Evolutionary conservation across 2,329 filamentous ascomycete species (phyloP), one percentile per base, ranked within the genome.

Genomic region (Proliferodiscus dingleyae): DNA sequence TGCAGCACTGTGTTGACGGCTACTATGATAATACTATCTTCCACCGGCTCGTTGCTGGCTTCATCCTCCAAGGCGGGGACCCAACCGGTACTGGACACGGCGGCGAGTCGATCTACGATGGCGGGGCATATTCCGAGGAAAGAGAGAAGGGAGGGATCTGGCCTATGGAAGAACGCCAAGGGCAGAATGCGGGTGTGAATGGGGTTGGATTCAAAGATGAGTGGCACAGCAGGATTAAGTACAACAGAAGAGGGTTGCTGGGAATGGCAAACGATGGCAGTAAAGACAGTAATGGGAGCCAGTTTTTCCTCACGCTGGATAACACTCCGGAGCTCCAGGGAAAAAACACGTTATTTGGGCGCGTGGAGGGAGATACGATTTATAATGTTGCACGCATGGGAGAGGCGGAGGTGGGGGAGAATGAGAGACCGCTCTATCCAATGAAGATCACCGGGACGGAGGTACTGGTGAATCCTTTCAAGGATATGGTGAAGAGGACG

Each of bases 21-120:
- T 97, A 97, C 72, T 98, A 97, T 71, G 84, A 89, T 59, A 83
- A 85, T 62, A 96, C 90, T 0, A 83, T 93, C 51, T 98, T 98
- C 70, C 93, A 98, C 70, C 87, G 93, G 19, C 75, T 97, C 5
- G 83, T 95, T 0, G 88, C 90, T 0, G 87, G 86, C 41, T 98
- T 98, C 66, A 87, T 98, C 52, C 71, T 97, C 9, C 93, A 98
- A 63, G 93, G 91, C 23, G 93, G 93, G 45, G 93, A 98, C 60
- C 91, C 93, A 0, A 95, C 89, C 1, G 89, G 89, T 19, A 95
- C 89, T 0, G 91, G 91, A 10, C 83, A 88, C 58, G 93, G 93
- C 45, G 93, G 93, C 37, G 88, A 94, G 63, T 90, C 85, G 24
- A 95, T 95, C 57, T 94, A 90, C 68, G 86, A 95, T 70, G 84